phyloP scores from a whole-genome alignment of 306 rosid genomes.

The Medicago ruthenica region DNA sequence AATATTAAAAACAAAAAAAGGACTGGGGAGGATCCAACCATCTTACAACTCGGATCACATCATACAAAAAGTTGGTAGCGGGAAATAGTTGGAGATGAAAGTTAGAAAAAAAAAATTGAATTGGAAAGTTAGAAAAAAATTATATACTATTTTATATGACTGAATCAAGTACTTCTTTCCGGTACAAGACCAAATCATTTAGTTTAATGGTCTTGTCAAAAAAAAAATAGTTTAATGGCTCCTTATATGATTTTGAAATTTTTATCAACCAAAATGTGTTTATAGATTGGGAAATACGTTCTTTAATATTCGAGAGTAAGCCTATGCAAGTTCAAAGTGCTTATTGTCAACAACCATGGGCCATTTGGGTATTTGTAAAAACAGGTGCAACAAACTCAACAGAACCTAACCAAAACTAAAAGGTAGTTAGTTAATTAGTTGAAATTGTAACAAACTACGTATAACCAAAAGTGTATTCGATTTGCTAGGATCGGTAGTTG shows the following conservation, averaged over 20 bases:
- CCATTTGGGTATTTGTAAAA: slow-evolving; percentile 28
- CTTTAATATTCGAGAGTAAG: neutral
- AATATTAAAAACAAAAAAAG: too few relatives aligned
- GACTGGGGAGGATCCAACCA: too few relatives aligned
- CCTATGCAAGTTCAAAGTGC: neutral
- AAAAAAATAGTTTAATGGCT: neutral
- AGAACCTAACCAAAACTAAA: slow-evolving; percentile 31
- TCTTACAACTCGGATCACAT: too few relatives aligned
- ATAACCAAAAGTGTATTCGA: neutral
- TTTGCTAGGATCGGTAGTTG: slow-evolving; percentile 1
- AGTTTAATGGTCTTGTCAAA: too few relatives aligned
- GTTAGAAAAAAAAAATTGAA: too few relatives aligned
- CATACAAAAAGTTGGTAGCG: too few relatives aligned
- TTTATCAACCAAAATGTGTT: neutral
- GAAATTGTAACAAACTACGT: slow-evolving; percentile 11
- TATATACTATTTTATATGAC: too few relatives aligned
- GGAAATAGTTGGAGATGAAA: too few relatives aligned
- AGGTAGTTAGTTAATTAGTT: slow-evolving; percentile 37
- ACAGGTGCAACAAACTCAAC: slow-evolving; percentile 32
- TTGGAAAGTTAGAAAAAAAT: too few relatives aligned
- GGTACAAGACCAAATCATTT: neutral
- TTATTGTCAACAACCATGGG: neutral
- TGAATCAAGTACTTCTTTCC: neutral
- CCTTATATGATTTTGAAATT: neutral
- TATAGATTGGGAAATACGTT: neutral